Evolutionary conservation across 352 stramenopile species (phyloP), one percentile per base, ranked within the genome.

Genomic region (Stephanocyclus meneghinianus): DNA sequence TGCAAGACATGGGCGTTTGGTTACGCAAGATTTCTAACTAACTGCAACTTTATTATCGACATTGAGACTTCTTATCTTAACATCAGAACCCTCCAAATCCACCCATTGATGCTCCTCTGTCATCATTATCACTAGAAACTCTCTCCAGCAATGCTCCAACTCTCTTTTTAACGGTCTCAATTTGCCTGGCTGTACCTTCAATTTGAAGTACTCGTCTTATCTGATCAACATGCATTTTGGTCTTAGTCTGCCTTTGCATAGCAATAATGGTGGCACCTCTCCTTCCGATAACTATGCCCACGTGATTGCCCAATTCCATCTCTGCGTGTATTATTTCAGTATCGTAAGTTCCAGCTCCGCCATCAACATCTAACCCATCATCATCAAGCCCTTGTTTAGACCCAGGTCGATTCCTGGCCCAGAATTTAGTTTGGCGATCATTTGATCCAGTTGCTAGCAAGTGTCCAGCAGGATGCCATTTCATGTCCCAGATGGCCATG

Each of bases 371-470:
- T 10, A 74, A 56, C n/a, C 86, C 83, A 56, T 88, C 75, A 47
- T 90, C 81, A 48, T 90, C 81, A 21, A 91, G 73, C 30, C 87
- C 86, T 61, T 78, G 63, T 53, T 85, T 84, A 67, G 76, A 87
- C 15, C 96, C 96, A 0, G 96, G 94, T 47, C 96, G 93, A 81
- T 98, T 98, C 59, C 96, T 92, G 44, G 94, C 96, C 96, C 96
- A 99, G 72, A 99, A 98, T 87, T 99, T 99, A 44, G 96, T 97
- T 74, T 96, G 97, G 78, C 98, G 91, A 84, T 99, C 97, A 80
- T 99, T 98, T 67, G 91, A 97, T 62, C 95, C 97, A 10, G 95
- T 98, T 2, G 96, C 96, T 16, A 99, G 87, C 32, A 98, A 92
- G 74, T 99, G 96, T 32, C 97, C 97, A 18, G 96, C 93, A 8